Evolutionary conservation across 176 grass and related monocot species (phyloP).

Genomic region (Oryza rufipogon): DNA sequence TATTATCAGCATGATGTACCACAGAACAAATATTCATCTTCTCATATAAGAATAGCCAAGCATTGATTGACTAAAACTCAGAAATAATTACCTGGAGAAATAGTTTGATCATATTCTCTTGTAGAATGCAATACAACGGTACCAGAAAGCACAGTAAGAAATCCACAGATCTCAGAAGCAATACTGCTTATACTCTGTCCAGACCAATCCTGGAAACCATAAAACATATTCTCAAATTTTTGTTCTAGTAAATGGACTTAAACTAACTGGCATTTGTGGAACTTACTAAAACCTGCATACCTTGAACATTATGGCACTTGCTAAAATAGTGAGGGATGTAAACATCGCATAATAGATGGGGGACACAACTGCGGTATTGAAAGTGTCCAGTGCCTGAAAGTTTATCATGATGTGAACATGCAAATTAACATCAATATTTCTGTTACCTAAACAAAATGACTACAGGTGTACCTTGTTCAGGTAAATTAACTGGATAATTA

Average conservation of each 20-base stretch:
- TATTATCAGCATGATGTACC: not conserved
- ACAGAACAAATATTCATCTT: slow-evolving; percentile 16
- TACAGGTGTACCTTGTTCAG: slow-evolving; percentile 77
- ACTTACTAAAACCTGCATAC: slow-evolving; percentile 37
- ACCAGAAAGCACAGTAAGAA: slow-evolving; percentile 87
- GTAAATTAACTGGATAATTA: slow-evolving; percentile 90
- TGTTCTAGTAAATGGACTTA: not conserved
- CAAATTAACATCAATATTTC: not conserved
- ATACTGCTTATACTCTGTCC: slow-evolving; percentile 90
- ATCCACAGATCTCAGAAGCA: slow-evolving; percentile 84
- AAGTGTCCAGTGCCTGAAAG: slow-evolving; percentile 90
- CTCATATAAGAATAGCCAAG: not conserved
- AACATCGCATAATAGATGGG: slow-evolving; percentile 98
- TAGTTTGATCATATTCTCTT: slow-evolving; percentile 74
- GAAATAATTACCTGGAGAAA: slow-evolving; percentile 61
- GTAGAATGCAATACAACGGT: slow-evolving; percentile 88
- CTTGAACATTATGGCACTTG: slow-evolving; percentile 99
- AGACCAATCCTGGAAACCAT: slow-evolving; percentile 81
- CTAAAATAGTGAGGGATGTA: slow-evolving; percentile 92
- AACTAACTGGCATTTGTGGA: not conserved
- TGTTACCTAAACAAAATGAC: not conserved
- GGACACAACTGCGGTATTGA: slow-evolving; percentile 95
- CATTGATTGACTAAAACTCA: not conserved
- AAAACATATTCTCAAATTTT: slow-evolving; percentile 18
- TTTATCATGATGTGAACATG: not conserved